A percentile compares a stretch with the other conserved stretches of the same genome.
These are phyloP conservation scores for Stylonectria norvegica DNA, from an alignment of 2,329 filamentous ascomycete genomes.

Conservation along the genomic window DNA sequence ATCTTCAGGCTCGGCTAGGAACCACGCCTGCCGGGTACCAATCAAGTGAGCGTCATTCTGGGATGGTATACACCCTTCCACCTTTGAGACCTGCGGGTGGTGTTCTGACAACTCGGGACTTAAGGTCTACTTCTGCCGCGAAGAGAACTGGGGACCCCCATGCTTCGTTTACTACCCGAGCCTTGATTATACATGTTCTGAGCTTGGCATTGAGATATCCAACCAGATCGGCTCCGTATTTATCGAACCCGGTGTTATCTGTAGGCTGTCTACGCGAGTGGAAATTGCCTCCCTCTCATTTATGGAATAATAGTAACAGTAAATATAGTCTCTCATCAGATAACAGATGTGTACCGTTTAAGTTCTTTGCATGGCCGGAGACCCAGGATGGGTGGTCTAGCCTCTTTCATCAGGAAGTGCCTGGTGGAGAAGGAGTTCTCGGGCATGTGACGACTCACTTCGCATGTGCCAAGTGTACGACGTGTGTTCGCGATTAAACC, in stretches of 20 bases:
- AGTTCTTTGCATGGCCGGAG: conserved; percentile 26
- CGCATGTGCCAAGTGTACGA: conserved; percentile 22
- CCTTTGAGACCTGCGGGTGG: no score
- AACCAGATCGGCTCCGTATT: conserved; percentile 25
- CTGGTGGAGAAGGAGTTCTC: conserved; percentile 14
- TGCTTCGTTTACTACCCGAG: conserved; percentile 23
- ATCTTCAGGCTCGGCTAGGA: conserved; percentile 19
- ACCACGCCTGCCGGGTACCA: conserved; percentile 18
- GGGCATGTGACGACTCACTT: conserved; percentile 23
- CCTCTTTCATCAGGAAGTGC: conserved; percentile 13
- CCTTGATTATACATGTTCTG: conserved; percentile 24
- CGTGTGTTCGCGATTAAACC: no score
- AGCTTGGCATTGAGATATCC: conserved; percentile 16
- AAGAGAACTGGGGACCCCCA: conserved; percentile 23
- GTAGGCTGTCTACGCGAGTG: conserved; percentile 22
- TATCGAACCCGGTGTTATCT: conserved; percentile 22
- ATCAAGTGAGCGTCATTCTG: conserved; percentile 11
- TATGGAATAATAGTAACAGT: background rate
- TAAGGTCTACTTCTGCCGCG: conserved; percentile 26
- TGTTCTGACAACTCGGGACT: conserved; percentile 8
- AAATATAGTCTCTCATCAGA: conserved; percentile 9
- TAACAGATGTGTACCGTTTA: conserved; percentile 12
- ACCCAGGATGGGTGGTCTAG: conserved; percentile 18
- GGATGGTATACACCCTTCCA: conserved; percentile 10
- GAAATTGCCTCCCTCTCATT: no score